Percentiles rank a stretch among this genome's conserved stretches.
These are phyloP conservation scores for Oryza glumipatula DNA, from an alignment of 176 grass and related monocot genomes.

Conservation along the genomic window DNA sequence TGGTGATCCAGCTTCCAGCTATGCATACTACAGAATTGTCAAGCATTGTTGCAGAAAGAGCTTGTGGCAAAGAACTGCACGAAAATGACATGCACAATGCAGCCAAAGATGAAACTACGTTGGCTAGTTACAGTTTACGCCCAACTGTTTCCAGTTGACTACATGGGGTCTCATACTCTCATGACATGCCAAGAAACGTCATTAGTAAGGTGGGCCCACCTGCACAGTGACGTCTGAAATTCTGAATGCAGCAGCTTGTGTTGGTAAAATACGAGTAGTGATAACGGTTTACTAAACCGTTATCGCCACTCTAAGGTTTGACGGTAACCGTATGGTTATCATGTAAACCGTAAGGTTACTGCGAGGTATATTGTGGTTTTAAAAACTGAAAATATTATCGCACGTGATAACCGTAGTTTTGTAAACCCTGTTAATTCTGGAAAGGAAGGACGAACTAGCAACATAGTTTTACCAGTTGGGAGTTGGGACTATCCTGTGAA, in stretches of 20 bases:
- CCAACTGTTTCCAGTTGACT: not conserved
- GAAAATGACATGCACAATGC: not conserved
- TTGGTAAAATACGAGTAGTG: not conserved
- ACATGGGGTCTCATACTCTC: not conserved
- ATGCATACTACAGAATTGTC: not conserved
- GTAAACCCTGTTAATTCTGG: no score
- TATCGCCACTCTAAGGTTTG: no score
- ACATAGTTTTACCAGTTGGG: not conserved
- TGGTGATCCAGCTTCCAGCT: slow-evolving; percentile 1
- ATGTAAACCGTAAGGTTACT: no score
- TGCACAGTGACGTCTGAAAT: not conserved
- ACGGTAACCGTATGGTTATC: no score
- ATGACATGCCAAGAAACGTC: not conserved
- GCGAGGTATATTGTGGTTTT: no score
- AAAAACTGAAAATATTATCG: no score
- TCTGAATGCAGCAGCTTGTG: not conserved
- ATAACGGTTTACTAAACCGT: no score
- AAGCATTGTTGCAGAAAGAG: slow-evolving; percentile 13
- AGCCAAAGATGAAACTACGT: not conserved
- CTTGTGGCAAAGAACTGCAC: slow-evolving; percentile 7
- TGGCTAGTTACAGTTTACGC: not conserved
- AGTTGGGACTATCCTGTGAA: not conserved
- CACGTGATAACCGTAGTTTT: no score
- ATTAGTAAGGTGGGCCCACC: not conserved
- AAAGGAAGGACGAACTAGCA: not conserved